Percentiles rank a stretch among this genome's conserved stretches.
phyloP scores from a whole-genome alignment of 192 early-diverging fungal species.

The Backusella luteola region DNA sequence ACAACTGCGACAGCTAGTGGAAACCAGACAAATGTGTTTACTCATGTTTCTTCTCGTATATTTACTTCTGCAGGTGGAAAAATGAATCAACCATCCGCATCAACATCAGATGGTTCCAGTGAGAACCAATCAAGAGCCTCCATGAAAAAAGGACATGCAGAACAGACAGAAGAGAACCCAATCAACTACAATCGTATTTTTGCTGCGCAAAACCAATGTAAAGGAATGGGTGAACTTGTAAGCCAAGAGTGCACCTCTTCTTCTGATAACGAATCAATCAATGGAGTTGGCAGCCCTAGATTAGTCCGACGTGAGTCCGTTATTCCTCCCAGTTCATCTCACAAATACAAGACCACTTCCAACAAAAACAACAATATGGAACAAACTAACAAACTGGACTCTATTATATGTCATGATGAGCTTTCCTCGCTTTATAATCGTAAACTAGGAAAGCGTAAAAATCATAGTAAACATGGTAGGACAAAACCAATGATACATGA shows the following conservation, averaged over 20 bases:
- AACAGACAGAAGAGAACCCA: not conserved
- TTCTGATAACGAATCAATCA: not conserved
- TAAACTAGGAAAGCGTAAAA: not conserved
- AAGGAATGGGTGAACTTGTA: slow-evolving; percentile 12
- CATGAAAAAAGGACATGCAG: not conserved
- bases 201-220: slow-evolving; percentile 1
- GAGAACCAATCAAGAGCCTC: not conserved
- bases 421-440: not conserved
- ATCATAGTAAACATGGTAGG: not conserved
- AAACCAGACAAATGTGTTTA: slow-evolving; percentile 5
- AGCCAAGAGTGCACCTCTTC: not conserved
- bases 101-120: too few species aligned
- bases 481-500: slow-evolving; percentile 9
- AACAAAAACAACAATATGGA: not conserved
- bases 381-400: not conserved
- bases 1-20: not conserved
- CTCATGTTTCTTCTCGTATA: slow-evolving; percentile 25
- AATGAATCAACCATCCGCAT: not conserved
- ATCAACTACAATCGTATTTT: slow-evolving; percentile 10
- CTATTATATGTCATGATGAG: not conserved
- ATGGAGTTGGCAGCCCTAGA: not conserved
- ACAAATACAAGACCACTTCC: not conserved
- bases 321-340: slow-evolving; percentile 1
- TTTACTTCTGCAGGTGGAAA: slow-evolving; percentile 18
- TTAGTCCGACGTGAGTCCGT: slow-evolving; percentile 9